These are phyloP conservation scores for Tephrocybe sp. DNA, from an alignment of 768 basidiomycete genomes.

Conservation along the genomic window DNA sequence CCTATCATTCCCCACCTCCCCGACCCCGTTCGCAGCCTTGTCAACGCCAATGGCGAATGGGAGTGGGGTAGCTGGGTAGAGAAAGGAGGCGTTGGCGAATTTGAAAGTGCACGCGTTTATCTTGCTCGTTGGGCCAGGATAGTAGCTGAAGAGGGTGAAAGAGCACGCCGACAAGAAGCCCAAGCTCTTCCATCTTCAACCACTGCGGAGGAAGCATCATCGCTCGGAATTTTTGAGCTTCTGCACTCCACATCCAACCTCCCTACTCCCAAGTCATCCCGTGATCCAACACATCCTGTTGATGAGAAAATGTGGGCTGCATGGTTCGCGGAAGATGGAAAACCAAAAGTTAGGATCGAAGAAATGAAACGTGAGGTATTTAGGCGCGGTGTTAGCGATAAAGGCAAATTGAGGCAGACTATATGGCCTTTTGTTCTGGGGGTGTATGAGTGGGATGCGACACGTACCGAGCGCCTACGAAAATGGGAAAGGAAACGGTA, in stretches of 20 bases:
- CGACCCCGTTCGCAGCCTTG: conserved; percentile 88
- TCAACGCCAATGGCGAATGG: conserved; percentile 86
- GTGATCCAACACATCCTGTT: conserved; percentile 78
- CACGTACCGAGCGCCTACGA: conserved; percentile 55
- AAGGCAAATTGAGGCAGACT: conserved; percentile 59
- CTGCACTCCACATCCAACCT: conserved; percentile 77
- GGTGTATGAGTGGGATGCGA: conserved; percentile 79
- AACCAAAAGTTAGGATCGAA: conserved; percentile 61
- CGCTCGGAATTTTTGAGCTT: conserved; percentile 86
- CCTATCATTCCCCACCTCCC: conserved; percentile 96
- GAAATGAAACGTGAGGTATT: conserved; percentile 82
- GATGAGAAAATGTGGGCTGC: conserved; percentile 69
- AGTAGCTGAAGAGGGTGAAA: conserved; percentile 97
- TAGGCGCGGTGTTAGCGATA: conserved; percentile 62
- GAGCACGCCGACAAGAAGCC: conserved; percentile 79
- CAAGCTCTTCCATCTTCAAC: conserved; percentile 60
- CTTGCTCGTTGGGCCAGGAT: conserved; percentile 96
- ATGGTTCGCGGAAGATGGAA: conserved; percentile 79
- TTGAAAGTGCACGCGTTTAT: conserved; percentile 95
- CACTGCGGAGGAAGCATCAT: conserved; percentile 63
- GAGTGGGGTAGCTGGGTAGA: conserved; percentile 96
- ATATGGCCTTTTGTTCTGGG: conserved; percentile 93
- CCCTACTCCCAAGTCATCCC: conserved; percentile 79
- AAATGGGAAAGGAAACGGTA: conserved; percentile 69
- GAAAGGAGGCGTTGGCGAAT: conserved; percentile 91